Evolutionary conservation across 805 yeast genomes (phyloP).

Genomic region (Metschnikowia dekortorum): DNA sequence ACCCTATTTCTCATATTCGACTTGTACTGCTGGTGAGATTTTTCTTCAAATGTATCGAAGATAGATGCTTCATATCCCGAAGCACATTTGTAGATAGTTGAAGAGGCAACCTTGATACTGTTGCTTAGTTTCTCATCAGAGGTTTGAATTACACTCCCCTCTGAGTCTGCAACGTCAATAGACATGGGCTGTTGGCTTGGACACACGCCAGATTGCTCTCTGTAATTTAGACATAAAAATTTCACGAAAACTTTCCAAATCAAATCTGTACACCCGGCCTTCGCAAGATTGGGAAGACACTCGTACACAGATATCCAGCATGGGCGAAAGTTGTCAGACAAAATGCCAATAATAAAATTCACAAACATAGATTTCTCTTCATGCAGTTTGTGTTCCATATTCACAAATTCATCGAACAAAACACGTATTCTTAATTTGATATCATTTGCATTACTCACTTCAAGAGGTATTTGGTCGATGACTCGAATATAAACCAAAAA

Average conservation of each 20-base stretch:
- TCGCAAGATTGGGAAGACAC: slow-evolving; percentile 44
- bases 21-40: slow-evolving; percentile 25
- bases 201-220: slow-evolving; percentile 15
- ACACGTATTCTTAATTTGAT: slow-evolving; percentile 63
- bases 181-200: slow-evolving; percentile 3
- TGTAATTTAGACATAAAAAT: slow-evolving; percentile 26
- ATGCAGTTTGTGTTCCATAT: not conserved
- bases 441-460: slow-evolving; percentile 69
- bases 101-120: slow-evolving; percentile 28
- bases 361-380: not conserved
- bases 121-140: slow-evolving; percentile 43
- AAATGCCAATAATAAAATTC: slow-evolving; percentile 49
- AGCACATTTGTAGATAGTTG: slow-evolving; percentile 13
- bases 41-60: not conserved
- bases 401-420: slow-evolving; percentile 42
- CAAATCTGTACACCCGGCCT: slow-evolving; percentile 24
- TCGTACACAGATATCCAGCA: slow-evolving; percentile 76
- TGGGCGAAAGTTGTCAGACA: slow-evolving; percentile 76
- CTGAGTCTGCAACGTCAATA: slow-evolving; percentile 4
- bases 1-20: slow-evolving; percentile 50
- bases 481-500: slow-evolving; percentile 38
- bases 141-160: slow-evolving; percentile 37
- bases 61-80: slow-evolving; percentile 24
- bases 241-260: slow-evolving; percentile 54
- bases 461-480: slow-evolving; percentile 71